Evolutionary conservation across 495 filamentous ascomycete genomes (phyloP).

Genomic region (Penicillium pulvis): DNA sequence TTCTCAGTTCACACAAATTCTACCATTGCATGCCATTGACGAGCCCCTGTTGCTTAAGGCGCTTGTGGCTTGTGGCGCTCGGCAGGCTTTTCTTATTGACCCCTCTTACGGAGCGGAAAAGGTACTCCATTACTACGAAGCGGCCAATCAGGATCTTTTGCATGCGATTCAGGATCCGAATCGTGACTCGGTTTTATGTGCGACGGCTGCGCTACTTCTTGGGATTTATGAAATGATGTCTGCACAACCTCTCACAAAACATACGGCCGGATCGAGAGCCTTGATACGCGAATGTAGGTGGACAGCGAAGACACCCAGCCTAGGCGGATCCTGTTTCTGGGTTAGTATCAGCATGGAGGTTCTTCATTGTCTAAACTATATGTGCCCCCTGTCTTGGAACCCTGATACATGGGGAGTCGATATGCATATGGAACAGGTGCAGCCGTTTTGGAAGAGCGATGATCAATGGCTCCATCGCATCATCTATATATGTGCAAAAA

Average conservation of each 20-base stretch:
- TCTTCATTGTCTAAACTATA: constrained; percentile 81
- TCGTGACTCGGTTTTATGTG: constrained; percentile 81
- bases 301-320: constrained; percentile 76
- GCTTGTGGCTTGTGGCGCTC: constrained; percentile 84
- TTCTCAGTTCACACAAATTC: constrained; percentile 67
- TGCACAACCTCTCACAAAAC: constrained; percentile 77
- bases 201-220: constrained; percentile 84
- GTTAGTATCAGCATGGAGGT: constrained; percentile 89
- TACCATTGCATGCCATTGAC: constrained; percentile 78
- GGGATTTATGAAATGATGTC: constrained; percentile 94
- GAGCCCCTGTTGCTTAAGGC: constrained; percentile 93
- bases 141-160: constrained; percentile 73
- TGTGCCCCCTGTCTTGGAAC: constrained; percentile 87
- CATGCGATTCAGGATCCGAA: constrained; percentile 76
- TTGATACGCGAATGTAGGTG: constrained; percentile 91
- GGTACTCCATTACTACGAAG: constrained; percentile 79
- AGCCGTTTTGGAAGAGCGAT: constrained; percentile 55
- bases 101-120: constrained; percentile 73
- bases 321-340: constrained; percentile 94
- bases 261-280: constrained; percentile 83
- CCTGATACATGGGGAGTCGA: constrained; percentile 91
- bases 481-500: constrained; percentile 86
- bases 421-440: constrained; percentile 66
- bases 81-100: constrained; percentile 74
- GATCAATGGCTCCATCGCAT: constrained; percentile 92